Conservation (phyloP, 345 rosid genomes). For the Corymbia maculata region DNA sequence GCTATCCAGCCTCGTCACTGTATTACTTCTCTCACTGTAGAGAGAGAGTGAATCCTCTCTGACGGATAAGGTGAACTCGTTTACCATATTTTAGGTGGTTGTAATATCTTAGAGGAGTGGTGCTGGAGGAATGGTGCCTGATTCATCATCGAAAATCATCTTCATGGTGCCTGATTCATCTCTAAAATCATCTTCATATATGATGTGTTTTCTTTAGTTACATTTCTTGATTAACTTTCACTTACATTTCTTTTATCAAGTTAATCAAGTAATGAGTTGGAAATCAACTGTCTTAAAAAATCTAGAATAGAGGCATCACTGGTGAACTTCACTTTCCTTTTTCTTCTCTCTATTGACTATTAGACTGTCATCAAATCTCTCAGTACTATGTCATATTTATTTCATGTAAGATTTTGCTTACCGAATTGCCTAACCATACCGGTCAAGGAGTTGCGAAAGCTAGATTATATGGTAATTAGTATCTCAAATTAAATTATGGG, state of each 20-base stretch:
- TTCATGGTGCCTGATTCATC: neutral
- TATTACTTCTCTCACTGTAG: neutral
- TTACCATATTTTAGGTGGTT: neutral
- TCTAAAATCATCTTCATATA: neutral
- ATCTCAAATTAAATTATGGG: neutral
- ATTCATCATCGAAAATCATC: neutral
- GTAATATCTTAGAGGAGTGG: neutral
- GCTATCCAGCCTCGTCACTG: neutral
- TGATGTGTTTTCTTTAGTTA: neutral
- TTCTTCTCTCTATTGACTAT: neutral
- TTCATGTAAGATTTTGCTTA: neutral
- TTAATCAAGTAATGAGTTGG: neutral
- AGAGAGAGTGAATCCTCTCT: neutral
- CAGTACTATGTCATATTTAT: neutral
- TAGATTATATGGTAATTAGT: neutral
- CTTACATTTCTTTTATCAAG: neutral
- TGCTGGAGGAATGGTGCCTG: neutral
- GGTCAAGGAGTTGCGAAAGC: neutral
- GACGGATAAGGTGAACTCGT: neutral
- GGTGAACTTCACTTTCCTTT: neutral
- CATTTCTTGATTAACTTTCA: neutral
- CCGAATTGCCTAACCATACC: neutral
- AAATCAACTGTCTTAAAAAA: neutral
- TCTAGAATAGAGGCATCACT: neutral
- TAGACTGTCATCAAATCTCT: neutral